Evolutionary conservation across 345 rosid genomes (phyloP), one percentile per base, ranked within the genome.

Genomic region (Fremontodendron californicum): DNA sequence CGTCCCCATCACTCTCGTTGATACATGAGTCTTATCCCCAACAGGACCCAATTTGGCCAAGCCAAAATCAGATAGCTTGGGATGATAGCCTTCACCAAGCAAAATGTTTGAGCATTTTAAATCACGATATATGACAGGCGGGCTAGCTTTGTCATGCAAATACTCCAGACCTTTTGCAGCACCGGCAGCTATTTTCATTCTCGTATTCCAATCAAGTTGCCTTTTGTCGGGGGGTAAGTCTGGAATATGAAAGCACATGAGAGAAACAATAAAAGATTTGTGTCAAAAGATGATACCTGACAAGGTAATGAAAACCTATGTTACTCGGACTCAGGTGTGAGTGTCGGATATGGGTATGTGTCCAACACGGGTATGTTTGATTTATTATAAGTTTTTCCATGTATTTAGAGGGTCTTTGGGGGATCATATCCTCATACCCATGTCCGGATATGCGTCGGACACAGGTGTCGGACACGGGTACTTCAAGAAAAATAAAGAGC

Each of bases 1-100:
- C 0, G 93, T 90, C 75, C 93, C 93, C 93, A 90, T 90, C 76
- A 90, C 93, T 82, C 93, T 86, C 1, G 94, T 90, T 16, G 94
- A 88, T 51, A 90, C 91, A 78, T 90, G 92, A 11, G 94, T 89
- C 62, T 90, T 85, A 73, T 90, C 94, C 43, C 94, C 94, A 74
- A 89, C 92, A 39, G 94, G 94, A 57, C 94, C 94, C 80, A 91
- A 51, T 83, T 91, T 91, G 19, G 94, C 94, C 78, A 91, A 87
- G 54, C 94, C 94, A 73, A 91, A 89, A 84, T 91, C 94, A 63
- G 94, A 91, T 63, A 91, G 82, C 81, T 86, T 91, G 21, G 94
- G 90, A 81, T 89, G 84, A 83, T 83, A 90, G 69, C 80, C 86
- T 77, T 87, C 90, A 5, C 84, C 88, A 9, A 90, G 94, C 71